These are phyloP conservation scores for Clohesyomyces aquaticus DNA, from an alignment of 495 filamentous ascomycete species.

Conservation along the genomic window DNA sequence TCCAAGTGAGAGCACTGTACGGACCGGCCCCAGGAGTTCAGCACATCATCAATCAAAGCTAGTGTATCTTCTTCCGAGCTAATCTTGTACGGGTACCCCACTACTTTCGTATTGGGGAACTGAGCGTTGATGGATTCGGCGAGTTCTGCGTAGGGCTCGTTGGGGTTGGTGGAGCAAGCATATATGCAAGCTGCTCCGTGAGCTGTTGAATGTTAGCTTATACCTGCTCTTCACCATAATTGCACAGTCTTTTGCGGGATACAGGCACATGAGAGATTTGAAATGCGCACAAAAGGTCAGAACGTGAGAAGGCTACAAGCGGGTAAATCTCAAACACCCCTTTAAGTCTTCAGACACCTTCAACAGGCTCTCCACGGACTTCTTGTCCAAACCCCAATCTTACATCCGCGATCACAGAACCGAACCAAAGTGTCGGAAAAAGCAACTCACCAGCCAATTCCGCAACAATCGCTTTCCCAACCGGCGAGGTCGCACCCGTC, in stretches of 20 bases:
- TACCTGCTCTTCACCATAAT: no score
- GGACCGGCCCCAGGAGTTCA: constrained; percentile 58
- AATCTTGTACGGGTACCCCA: constrained; percentile 60
- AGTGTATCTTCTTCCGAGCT: constrained; percentile 63
- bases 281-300: neutral
- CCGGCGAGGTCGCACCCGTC: constrained; percentile 60
- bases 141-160: constrained; percentile 43
- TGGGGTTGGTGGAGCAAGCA: constrained; percentile 45
- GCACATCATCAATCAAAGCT: constrained; percentile 62
- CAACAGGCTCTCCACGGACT: no score
- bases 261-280: no score
- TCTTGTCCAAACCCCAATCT: neutral
- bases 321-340: no score
- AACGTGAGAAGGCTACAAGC: no score
- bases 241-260: no score
- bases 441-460: constrained; percentile 58
- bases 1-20: neutral
- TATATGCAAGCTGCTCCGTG: constrained; percentile 68
- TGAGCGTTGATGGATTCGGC: constrained; percentile 46
- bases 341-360: no score
- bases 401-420: neutral
- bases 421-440: neutral
- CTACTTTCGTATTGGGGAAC: constrained; percentile 59
- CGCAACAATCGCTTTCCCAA: constrained; percentile 60
- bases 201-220: constrained; percentile 47